Evolutionary conservation across 139 green algal genomes (phyloP).

Genomic region (Raphidocelis subcapitata): DNA sequence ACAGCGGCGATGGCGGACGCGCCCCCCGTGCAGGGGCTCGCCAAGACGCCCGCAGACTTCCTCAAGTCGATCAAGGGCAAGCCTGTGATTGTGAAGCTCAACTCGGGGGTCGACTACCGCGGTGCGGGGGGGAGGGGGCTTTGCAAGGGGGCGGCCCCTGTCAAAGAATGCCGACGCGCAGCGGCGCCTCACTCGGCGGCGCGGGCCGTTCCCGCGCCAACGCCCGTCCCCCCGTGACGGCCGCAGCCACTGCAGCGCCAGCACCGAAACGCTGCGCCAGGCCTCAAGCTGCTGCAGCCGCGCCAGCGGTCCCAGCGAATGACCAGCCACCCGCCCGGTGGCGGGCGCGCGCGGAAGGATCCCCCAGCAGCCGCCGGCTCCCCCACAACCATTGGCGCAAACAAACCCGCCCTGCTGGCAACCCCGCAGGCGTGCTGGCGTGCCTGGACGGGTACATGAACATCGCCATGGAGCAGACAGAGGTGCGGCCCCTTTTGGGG

Average conservation of each 20-base stretch:
- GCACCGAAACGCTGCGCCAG: too few species aligned
- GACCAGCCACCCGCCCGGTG: too few species aligned
- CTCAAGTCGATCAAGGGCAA: conserved; percentile 90
- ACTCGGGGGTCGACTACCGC: conserved; percentile 96
- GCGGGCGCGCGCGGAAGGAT: too few species aligned
- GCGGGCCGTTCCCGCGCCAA: too few species aligned
- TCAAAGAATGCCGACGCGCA: too few species aligned
- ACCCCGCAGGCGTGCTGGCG: conserved; percentile 83
- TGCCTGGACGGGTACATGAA: conserved; percentile 99
- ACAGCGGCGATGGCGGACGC: conserved; percentile 14
- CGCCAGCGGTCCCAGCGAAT: too few species aligned
- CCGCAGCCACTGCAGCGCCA: too few species aligned
- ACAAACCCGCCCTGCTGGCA: not conserved
- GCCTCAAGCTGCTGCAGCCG: too few species aligned
- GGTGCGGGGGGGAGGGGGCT: conserved; percentile 66
- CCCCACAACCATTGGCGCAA: not conserved
- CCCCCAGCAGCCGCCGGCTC: too few species aligned
- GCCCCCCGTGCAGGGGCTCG: not conserved
- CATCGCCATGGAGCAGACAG: conserved; percentile 99
- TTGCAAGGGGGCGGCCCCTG: too few species aligned
- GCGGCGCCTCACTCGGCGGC: too few species aligned
- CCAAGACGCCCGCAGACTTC: conserved; percentile 30
- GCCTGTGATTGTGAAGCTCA: conserved; percentile 96
- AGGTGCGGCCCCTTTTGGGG: conserved; percentile 69
- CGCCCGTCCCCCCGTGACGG: too few species aligned